A percentile compares a stretch with the other conserved stretches of the same genome.
Conservation (phyloP, 805 yeast species). For the Barnettozyma botsteinii region DNA sequence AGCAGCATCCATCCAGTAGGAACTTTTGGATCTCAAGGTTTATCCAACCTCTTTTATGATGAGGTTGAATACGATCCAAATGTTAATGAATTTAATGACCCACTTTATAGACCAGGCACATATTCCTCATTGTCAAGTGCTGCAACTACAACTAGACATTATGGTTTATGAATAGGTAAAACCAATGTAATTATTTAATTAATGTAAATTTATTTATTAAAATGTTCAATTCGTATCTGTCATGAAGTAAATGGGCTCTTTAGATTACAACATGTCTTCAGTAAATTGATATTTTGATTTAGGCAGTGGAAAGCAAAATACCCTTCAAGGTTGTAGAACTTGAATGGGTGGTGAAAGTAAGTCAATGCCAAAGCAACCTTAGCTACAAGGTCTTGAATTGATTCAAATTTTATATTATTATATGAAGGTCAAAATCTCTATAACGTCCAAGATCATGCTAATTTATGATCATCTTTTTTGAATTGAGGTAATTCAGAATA, state of each 20-base stretch:
- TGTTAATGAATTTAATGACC: background rate
- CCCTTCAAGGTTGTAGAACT: too few relatives aligned
- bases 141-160: slow-evolving; percentile 15
- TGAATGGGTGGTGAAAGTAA: background rate
- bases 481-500: slow-evolving; percentile 38
- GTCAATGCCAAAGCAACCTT: background rate
- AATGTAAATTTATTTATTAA: background rate
- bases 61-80: background rate
- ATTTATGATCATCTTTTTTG: slow-evolving; percentile 21
- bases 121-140: slow-evolving; percentile 10
- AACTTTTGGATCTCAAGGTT: background rate
- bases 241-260: slow-evolving; percentile 11
- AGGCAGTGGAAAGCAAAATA: slow-evolving; percentile 1
- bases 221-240: slow-evolving; percentile 24
- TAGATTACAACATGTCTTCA: slow-evolving; percentile 16
- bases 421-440: too few relatives aligned
- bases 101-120: slow-evolving; percentile 3
- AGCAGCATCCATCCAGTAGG: background rate
- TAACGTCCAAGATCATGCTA: too few relatives aligned
- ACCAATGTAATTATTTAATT: background rate
- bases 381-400: background rate
- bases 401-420: too few relatives aligned
- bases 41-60: background rate
- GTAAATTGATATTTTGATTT: slow-evolving; percentile 6
- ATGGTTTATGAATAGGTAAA: background rate